Evolutionary conservation across 2,329 filamentous ascomycete genomes (phyloP), one percentile per base, ranked within the genome.

Genomic region (Colletotrichum melonis): DNA sequence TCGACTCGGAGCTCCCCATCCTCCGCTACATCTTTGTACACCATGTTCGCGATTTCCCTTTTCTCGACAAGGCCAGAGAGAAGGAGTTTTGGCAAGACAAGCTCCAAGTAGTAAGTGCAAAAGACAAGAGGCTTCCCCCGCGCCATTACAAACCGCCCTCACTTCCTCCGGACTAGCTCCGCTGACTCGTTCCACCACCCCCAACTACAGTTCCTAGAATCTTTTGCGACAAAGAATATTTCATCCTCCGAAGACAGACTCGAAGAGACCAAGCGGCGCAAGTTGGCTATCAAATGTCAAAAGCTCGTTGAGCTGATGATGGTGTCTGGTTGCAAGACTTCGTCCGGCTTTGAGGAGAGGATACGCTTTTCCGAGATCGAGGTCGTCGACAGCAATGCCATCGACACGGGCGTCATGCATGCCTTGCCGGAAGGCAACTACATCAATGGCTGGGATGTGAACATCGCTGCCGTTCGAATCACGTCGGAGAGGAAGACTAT

Each of bases 81-180:
- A 98, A 98, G 89, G 97, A 99, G 84, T 99, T 99, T 80, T 99
- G 97, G 97, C 97, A 99, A 85, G 95, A 98, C 81, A 98, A 97
- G 83, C 87, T 99, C 74, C 97, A 99, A 86, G 91, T 95, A 80
- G 94, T 97, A 85, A 77, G 93, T 92, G 56, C 28, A 46, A 58
- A 3, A 32, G 30, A 32, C 30, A 32, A 32, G 30, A 28, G 38
- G 55, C 12, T 24, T 74, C 63, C 22, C 38, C 56, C 14, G 24
- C 26, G 16, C 24, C 11, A 30, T 35, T 24, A 56, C 24, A 14
- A 26, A 42, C 62, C 22, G 56, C 22, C 56, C 32, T 35, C 69
- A 52, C 60, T 22, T n/a, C 55, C 55, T 26, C 26, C 56, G 46
- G 67, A 60, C 16, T 46, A 42, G 38, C 56, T 30, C 32, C 28